Base-by-base conservation (phyloP, 352 stramenopile species). In the Phytophthora colocasiae region DNA sequence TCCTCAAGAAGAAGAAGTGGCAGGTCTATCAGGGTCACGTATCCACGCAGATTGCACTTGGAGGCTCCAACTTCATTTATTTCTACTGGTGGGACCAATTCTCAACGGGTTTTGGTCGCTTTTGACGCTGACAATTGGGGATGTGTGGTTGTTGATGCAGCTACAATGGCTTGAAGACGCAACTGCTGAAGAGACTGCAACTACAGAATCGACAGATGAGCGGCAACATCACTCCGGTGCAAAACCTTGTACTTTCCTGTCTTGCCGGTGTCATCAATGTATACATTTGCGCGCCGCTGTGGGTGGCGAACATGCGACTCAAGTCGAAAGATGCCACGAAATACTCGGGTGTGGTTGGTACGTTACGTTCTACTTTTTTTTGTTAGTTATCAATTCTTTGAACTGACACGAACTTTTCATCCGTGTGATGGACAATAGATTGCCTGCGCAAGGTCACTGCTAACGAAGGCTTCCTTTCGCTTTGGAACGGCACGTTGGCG, bases 271-370 rank as follows among this genome's bases (percentile, higher is more conserved):
- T 97, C 34, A 89, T 98, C 53, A 99, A 90, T 58, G 81, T 90
- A 11, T 90, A 87, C 67, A 70, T 74, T 51, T 85, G 77, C 31
- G 97, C 81, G 68, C 95, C 96, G 36, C 69, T 99, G 5, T 99
- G 96, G 96, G 94, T 98, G 26, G 89, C 90, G 40, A 98, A 96
- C 66, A 96, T 97, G 73, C 83, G 94, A 4, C 95, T 98, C 53
- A 96, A 98, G 62, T 89, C 86, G 24, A 90, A 92, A 73, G 77
- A 92, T 41, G 74, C 83, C 17, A 75, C 78, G 64, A 84, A 92
- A 56, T 91, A 84, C 63, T 70, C 61, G 14, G 81, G 78, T 17
- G 78, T 89, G 14, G 22, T 70, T 38, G 65, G 65, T 73, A 19
- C 32, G 65, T 66, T 22, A 22, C 22, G 31, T 4, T 36, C 31